Evolutionary conservation across 306 rosid genomes (phyloP), one percentile per base, ranked within the genome.

Genomic region (Cucurbita ficifolia): DNA sequence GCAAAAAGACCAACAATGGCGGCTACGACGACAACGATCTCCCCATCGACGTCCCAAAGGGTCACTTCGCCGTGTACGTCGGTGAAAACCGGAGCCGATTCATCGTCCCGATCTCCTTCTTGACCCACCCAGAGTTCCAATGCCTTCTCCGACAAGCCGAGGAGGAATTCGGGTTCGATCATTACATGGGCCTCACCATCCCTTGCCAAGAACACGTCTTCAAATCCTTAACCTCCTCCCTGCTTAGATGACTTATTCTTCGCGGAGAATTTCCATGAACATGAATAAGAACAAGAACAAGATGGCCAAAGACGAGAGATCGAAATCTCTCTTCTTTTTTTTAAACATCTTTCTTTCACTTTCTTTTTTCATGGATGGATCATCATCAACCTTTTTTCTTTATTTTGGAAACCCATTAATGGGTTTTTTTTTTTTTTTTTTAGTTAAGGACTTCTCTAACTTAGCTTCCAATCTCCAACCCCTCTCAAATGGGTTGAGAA

Each of bases 171-270:
- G 98, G 98, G 1, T 94, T 90, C 38, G 90, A 87, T 73, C 98
- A 90, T 55, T 96, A 94, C 6, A 87, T 90, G 98, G 98, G 98
- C 10, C 88, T 91, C 79, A 87, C 96, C 0, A 90, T 94, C 77
- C 98, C 98, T 58, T 94, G 98, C 45, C 95, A 90, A 82, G 98
- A 94, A 83, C 91, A 81, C 29, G 92, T 87, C 70, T 94, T 94
- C 54, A 84, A 76, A 22, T 89, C 98, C 60, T 80, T 94, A 22
- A 68, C 73, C 62, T 87, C 98, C 24, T 90, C 97, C 60, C 81
- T 80, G 87, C 83, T 75, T 13, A 29, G 76, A 57, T 73, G 63
- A 5, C 33, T 29, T 29, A 29, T 29, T 29, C 3, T 29, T 3
- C 1, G 24, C 24, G 1, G 24, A 22, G 24, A 22, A 22, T 22